phyloP scores from a whole-genome alignment of 139 green algal genomes.

The Yamagishiella unicocca region DNA sequence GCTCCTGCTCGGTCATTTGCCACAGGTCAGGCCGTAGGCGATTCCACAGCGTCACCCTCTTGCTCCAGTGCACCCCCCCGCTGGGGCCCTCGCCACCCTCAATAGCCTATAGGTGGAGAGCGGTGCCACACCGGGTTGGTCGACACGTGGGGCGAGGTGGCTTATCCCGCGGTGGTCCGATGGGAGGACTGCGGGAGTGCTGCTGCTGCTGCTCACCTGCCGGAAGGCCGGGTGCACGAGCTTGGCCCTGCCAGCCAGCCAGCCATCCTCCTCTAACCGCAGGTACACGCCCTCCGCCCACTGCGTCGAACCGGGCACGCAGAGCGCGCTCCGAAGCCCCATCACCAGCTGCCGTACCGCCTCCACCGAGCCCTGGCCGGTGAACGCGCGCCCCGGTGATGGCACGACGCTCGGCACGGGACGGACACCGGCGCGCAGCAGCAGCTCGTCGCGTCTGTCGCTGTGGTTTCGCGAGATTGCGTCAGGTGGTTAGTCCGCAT shows the following conservation, averaged over 20 bases:
- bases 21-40: slow-evolving; percentile 50
- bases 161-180: background rate
- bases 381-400: slow-evolving; percentile 14
- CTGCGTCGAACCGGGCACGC: background rate
- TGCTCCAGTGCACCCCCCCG: slow-evolving; percentile 47
- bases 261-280: slow-evolving; percentile 21
- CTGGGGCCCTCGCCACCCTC: background rate
- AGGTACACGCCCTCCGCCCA: slow-evolving; percentile 50
- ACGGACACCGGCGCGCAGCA: background rate
- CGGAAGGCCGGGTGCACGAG: slow-evolving; percentile 51
- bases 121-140: too few species aligned
- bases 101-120: too few species aligned
- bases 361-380: background rate
- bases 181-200: background rate
- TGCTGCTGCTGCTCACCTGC: background rate
- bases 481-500: too few species aligned
- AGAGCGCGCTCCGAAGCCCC: slow-evolving; percentile 22
- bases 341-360: slow-evolving; percentile 1
- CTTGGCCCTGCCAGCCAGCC: slow-evolving; percentile 45
- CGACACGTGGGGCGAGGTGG: too few species aligned
- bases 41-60: slow-evolving; percentile 2
- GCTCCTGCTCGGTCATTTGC: background rate
- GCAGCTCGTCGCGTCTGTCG: slow-evolving; percentile 2
- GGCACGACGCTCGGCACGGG: background rate
- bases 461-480: too few species aligned